Conservation (phyloP, 495 filamentous ascomycete genomes). For the Hypoxylon crocopeplum region DNA sequence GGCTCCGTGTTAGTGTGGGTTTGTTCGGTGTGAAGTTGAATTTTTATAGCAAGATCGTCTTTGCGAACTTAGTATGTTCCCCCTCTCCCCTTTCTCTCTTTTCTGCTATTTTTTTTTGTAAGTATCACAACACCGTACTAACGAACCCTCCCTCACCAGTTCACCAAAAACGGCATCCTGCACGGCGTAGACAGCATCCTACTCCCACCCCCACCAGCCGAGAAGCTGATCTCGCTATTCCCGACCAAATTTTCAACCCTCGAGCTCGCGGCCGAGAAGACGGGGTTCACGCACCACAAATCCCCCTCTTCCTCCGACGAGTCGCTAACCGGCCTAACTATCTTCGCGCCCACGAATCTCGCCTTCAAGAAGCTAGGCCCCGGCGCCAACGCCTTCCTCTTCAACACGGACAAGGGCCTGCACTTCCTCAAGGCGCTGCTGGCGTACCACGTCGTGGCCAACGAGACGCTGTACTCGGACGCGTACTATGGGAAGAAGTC, state of each 20-base stretch:
- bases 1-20: constrained; percentile 65
- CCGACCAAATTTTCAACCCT: constrained; percentile 81
- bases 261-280: constrained; percentile 71
- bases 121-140: constrained; percentile 2
- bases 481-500: constrained; percentile 63
- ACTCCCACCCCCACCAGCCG: constrained; percentile 70
- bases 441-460: constrained; percentile 76
- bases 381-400: constrained; percentile 76
- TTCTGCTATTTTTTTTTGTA: no score
- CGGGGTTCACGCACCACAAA: constrained; percentile 60
- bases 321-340: constrained; percentile 57
- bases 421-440: constrained; percentile 77
- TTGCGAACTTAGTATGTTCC: constrained; percentile 66
- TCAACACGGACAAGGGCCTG: constrained; percentile 67
- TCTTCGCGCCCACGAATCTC: constrained; percentile 78
- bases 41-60: constrained; percentile 70
- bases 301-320: constrained; percentile 14
- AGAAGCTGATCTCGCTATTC: constrained; percentile 67
- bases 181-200: constrained; percentile 77
- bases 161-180: constrained; percentile 74
- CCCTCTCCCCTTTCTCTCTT: constrained; percentile 12
- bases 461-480: constrained; percentile 83
- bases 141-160: constrained; percentile 51
- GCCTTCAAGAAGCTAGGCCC: constrained; percentile 77
- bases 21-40: constrained; percentile 72